phyloP scores from a whole-genome alignment of 371 early-diverging fungal species.

The Apophysomyces variabilis region DNA sequence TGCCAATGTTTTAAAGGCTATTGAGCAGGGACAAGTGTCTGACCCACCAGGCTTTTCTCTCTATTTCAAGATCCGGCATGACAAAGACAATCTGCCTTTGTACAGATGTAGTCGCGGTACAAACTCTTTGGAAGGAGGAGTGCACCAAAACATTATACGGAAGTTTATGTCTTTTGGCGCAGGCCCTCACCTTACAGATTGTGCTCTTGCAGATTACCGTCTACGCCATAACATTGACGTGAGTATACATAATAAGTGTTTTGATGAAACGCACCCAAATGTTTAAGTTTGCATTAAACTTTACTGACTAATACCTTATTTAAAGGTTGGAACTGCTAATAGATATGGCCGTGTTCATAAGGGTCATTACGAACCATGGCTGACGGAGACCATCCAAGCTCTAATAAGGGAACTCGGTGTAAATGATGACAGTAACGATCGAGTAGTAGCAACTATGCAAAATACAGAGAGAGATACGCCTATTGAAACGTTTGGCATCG shows the following conservation, averaged over 20 bases:
- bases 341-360: not conserved
- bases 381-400: not conserved
- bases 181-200: not conserved
- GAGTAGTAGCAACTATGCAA: no score
- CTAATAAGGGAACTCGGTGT: no score
- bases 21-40: not conserved
- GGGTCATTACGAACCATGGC: not conserved
- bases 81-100: not conserved
- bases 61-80: conserved; percentile 3
- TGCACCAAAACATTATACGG: not conserved
- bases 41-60: not conserved
- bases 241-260: not conserved
- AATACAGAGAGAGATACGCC: no score
- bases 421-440: no score
- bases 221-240: not conserved
- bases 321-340: not conserved
- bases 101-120: conserved; percentile 3
- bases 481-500: no score
- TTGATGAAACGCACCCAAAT: no score
- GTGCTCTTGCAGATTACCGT: not conserved
- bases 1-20: not conserved
- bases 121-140: not conserved
- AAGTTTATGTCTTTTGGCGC: conserved; percentile 3
- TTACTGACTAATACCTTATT: not conserved
- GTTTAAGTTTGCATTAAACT: not conserved